phyloP scores from a whole-genome alignment of 208 protist genomes.

The Phytomonas serpens region DNA sequence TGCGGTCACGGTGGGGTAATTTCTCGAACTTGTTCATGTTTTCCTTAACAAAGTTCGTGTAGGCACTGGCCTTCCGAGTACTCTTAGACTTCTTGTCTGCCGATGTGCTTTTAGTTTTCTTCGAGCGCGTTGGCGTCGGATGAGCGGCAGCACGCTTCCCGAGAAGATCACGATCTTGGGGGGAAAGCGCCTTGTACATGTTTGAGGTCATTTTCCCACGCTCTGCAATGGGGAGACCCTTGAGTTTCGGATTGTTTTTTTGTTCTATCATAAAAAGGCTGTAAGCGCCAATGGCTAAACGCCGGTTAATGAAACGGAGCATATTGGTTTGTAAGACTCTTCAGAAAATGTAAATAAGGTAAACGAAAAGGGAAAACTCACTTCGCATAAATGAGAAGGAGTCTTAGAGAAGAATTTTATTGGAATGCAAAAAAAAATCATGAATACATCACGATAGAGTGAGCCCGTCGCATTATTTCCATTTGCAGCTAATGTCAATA shows the following conservation, averaged over 20 bases:
- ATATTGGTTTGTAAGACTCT: slow-evolving; percentile 19
- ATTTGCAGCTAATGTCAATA: neutral
- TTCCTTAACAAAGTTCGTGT: slow-evolving; percentile 70
- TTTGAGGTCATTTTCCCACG: slow-evolving; percentile 70
- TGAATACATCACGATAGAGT: neutral
- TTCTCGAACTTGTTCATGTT: slow-evolving; percentile 68
- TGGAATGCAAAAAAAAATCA: neutral
- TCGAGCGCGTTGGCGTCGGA: slow-evolving; percentile 17
- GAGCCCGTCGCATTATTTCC: neutral
- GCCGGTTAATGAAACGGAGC: slow-evolving; percentile 48
- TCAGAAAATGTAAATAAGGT: neutral
- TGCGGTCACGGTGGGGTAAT: slow-evolving; percentile 66
- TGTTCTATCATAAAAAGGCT: slow-evolving; percentile 83
- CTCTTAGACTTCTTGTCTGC: slow-evolving; percentile 17
- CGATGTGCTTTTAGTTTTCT: slow-evolving; percentile 7
- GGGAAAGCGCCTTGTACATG: slow-evolving; percentile 65
- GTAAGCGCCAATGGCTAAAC: slow-evolving; percentile 72
- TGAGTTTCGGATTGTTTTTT: slow-evolving; percentile 75
- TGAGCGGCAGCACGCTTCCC: slow-evolving; percentile 58
- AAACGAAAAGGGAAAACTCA: neutral
- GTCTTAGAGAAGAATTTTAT: neutral
- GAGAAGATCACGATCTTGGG: slow-evolving; percentile 37
- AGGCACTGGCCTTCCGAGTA: slow-evolving; percentile 29
- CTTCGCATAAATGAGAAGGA: neutral
- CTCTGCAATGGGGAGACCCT: slow-evolving; percentile 53